Evolutionary conservation across 768 basidiomycete genomes (phyloP), one percentile per base, ranked within the genome.

Genomic region (Pleurotus ostreatus): DNA sequence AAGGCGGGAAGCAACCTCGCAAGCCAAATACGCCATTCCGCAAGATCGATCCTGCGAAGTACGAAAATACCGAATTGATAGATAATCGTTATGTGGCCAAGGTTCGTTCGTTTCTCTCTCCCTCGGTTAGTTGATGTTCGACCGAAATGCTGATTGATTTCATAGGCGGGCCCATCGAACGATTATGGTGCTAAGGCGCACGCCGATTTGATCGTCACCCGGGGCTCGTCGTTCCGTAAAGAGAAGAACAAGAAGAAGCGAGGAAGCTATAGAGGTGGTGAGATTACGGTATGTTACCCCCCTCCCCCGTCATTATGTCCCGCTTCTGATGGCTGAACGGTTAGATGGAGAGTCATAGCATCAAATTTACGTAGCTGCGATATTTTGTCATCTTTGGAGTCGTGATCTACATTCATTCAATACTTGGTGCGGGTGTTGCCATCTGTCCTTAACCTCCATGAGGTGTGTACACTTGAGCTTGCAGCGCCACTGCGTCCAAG

Each of bases 161-260:
- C 2, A 16, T 60, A 88, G 90, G 78, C 83, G 2, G 92, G 82
- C 0, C 76, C 77, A 1, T 60, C 60, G 20, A 86, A 86, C 59
- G 97, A 98, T 67, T 99, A 99, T 62, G 96, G 96, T 16, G 86
- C 84, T 26, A 80, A 79, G 55, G 96, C 96, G 0, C 85, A 86
- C 61, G 78, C 80, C 39, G 97, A 98, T 70, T 75, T 99, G 59
- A 88, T 96, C 60, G 90, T 94, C 23, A 98, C 96, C 2, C 83
- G 94, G 1, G 96, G 96, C 2, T 88, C 91, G 47, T 93, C 93
- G 2, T 99, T 99, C 78, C 82, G 94, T 55, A 99, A 98, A 72
- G 96, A 97, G 79, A 99, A 99, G 74, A 98, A 97, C 75, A 99
- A 98, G 83, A 98, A 98, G 76, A 99, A 99, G 75, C 78, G 90